These are phyloP conservation scores for Dothiorella sarmentorum DNA, from an alignment of 2,329 filamentous ascomycete species.

Conservation along the genomic window DNA sequence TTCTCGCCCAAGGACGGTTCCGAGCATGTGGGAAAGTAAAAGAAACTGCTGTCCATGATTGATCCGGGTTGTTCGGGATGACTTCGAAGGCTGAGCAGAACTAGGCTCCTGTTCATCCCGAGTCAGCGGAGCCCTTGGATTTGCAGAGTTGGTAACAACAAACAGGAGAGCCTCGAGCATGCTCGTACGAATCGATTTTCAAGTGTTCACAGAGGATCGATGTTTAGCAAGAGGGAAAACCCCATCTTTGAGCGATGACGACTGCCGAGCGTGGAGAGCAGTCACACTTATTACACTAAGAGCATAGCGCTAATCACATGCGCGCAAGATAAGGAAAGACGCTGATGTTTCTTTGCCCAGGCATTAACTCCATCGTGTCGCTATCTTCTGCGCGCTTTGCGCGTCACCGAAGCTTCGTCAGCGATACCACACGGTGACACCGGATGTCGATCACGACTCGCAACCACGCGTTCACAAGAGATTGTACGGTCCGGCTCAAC, in stretches of 20 bases:
- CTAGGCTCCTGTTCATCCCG: neutral
- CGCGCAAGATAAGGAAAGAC: neutral
- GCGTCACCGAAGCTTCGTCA: neutral
- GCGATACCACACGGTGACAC: neutral
- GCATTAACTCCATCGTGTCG: neutral
- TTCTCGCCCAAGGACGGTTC: neutral
- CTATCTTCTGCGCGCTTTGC: neutral
- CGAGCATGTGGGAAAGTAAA: neutral
- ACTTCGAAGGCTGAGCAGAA: neutral
- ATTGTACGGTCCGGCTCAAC: neutral
- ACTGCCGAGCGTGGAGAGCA: neutral
- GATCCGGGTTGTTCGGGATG: neutral
- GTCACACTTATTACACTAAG: neutral
- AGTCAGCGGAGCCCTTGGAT: constrained; percentile 5
- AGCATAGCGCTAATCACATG: neutral
- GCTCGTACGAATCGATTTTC: neutral
- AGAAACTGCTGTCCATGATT: neutral
- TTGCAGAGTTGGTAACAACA: neutral
- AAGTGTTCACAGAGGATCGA: too few relatives aligned
- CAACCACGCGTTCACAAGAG: neutral
- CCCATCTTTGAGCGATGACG: neutral
- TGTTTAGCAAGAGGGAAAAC: too few relatives aligned
- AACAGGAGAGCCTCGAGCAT: neutral
- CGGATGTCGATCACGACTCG: neutral
- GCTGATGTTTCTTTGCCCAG: neutral